Conservation (phyloP, 2,329 filamentous ascomycete species). For the Geosmithia putterillii region DNA sequence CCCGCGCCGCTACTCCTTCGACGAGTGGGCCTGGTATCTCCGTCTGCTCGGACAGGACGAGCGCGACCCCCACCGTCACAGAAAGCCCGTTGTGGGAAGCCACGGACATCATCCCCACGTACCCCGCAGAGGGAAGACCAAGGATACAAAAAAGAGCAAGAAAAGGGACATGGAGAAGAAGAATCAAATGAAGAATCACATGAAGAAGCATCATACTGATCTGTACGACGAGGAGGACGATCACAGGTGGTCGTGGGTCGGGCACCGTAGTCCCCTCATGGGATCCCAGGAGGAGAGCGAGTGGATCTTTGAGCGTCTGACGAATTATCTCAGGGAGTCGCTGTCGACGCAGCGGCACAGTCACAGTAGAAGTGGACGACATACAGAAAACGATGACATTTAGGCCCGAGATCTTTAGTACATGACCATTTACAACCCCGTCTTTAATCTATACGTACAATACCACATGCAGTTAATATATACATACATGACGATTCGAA, state of each 20-base stretch:
- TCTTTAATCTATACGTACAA: no score
- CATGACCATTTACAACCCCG: no score
- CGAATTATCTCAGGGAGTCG: constrained; percentile 33
- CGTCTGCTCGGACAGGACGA: constrained; percentile 62
- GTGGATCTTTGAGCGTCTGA: constrained; percentile 59
- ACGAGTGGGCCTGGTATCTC: constrained; percentile 81
- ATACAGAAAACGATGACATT: no score
- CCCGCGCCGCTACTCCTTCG: constrained; percentile 59
- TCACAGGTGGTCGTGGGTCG: constrained; percentile 60
- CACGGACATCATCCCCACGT: background rate
- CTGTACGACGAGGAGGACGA: constrained; percentile 7
- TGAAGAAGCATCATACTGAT: constrained; percentile 7
- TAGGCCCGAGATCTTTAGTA: no score
- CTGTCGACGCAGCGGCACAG: constrained; percentile 9
- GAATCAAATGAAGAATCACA: background rate
- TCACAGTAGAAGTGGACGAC: no score
- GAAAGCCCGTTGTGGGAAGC: constrained; percentile 18
- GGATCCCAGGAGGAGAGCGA: constrained; percentile 55
- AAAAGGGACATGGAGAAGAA: constrained; percentile 2
- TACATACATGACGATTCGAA: no score
- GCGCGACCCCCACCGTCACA: constrained; percentile 33
- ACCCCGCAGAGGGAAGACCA: no score
- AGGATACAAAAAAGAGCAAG: constrained; percentile 4
- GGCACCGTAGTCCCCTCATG: constrained; percentile 56
- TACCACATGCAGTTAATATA: no score